phyloP scores from a whole-genome alignment of 495 filamentous ascomycete species.

The Acidiella bohemica region DNA sequence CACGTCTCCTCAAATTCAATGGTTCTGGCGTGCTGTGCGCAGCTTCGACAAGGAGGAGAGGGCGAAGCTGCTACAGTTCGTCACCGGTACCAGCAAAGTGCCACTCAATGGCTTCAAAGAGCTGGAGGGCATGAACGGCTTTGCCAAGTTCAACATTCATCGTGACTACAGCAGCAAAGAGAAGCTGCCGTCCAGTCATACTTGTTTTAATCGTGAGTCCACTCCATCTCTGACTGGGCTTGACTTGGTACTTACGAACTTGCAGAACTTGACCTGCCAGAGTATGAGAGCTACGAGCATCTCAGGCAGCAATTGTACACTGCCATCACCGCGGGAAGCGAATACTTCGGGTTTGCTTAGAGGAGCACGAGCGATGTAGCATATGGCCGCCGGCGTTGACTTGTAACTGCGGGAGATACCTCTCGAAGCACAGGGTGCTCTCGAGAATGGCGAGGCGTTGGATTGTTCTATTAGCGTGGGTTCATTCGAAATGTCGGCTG shows the following conservation, averaged over 20 bases:
- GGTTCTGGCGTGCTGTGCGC: slow-evolving; percentile 98
- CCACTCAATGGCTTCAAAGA: slow-evolving; percentile 98
- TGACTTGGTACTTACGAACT: no score
- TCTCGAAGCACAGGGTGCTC: no score
- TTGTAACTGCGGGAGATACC: no score
- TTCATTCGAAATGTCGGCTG: no score
- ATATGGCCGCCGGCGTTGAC: no score
- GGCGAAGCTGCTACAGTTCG: slow-evolving; percentile 94
- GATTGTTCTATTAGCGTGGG: no score
- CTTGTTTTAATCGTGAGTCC: slow-evolving; percentile 97
- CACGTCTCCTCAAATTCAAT: slow-evolving; percentile 92
- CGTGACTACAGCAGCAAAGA: slow-evolving; percentile 97
- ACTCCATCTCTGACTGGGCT: no score
- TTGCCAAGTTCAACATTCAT: slow-evolving; percentile 97
- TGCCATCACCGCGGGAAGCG: slow-evolving; percentile 87
- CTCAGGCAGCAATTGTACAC: slow-evolving; percentile 79
- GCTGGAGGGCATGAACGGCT: slow-evolving; percentile 97
- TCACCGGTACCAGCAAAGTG: slow-evolving; percentile 96
- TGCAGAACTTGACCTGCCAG: slow-evolving; percentile 91
- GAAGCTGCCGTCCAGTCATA: slow-evolving; percentile 88
- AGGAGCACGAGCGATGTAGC: slow-evolving; percentile 6
- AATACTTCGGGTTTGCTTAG: slow-evolving; percentile 97
- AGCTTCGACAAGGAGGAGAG: slow-evolving; percentile 99
- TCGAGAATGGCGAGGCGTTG: no score
- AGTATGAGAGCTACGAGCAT: slow-evolving; percentile 92